These are phyloP conservation scores for Dendrobium nobile DNA, from an alignment of 106 monocot species.

Conservation along the genomic window DNA sequence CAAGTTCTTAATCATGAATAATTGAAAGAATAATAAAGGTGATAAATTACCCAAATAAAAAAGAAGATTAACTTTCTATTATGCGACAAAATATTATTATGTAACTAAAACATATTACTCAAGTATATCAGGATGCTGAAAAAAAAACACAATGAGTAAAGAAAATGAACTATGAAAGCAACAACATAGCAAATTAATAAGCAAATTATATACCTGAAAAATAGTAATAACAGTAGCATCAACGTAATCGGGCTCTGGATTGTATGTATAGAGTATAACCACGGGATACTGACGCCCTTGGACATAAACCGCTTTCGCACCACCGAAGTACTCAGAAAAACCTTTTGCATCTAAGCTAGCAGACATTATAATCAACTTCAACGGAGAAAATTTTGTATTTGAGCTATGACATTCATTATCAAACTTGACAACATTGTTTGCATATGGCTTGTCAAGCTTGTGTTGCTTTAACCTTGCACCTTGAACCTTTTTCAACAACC, in stretches of 20 bases:
- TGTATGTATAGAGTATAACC: constrained; percentile 80
- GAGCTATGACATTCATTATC: constrained; percentile 16
- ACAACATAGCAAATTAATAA: neutral
- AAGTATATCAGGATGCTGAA: no score
- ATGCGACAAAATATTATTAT: no score
- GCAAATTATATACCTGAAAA: constrained; percentile 57
- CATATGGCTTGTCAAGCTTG: constrained; percentile 14
- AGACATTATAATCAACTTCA: constrained; percentile 97
- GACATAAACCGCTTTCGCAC: constrained; percentile 86
- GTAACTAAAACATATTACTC: no score
- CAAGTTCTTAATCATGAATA: neutral
- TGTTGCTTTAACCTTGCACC: constrained; percentile 30
- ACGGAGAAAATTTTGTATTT: constrained; percentile 31
- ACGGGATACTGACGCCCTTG: constrained; percentile 87
- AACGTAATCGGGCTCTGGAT: constrained; percentile 72
- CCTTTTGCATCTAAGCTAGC: constrained; percentile 90
- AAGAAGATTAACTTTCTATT: neutral
- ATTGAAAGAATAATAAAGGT: neutral
- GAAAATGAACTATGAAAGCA: no score
- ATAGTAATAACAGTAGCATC: constrained; percentile 75
- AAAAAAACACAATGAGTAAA: no score
- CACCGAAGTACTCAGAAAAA: constrained; percentile 85
- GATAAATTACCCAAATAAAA: neutral
- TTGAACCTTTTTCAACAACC: constrained; percentile 82
- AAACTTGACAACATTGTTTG: constrained; percentile 12